phyloP scores from a whole-genome alignment of 495 filamentous ascomycete genomes.

The Copromyces sp. region DNA sequence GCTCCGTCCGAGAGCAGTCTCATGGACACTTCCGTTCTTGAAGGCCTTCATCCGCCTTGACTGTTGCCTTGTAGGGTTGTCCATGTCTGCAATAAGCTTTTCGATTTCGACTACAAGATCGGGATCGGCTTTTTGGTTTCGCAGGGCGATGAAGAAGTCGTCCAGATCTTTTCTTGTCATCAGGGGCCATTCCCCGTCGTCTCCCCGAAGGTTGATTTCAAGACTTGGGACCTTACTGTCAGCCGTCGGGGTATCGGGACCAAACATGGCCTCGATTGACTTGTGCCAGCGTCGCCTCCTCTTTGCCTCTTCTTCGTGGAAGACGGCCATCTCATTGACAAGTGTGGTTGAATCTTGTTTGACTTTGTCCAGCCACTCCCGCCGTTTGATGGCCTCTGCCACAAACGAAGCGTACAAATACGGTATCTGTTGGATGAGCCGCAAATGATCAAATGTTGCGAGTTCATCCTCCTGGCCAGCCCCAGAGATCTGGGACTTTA shows the following conservation, averaged over 20 bases:
- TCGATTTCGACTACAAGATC: constrained; percentile 40
- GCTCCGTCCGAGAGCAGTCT: constrained; percentile 64
- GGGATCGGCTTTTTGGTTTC: constrained; percentile 39
- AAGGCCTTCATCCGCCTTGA: constrained; percentile 79
- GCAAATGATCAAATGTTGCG: constrained; percentile 65
- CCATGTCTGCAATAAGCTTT: constrained; percentile 51
- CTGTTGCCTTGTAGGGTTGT: constrained; percentile 62
- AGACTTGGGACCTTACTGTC: constrained; percentile 56
- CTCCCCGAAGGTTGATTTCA: constrained; percentile 75
- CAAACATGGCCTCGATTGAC: constrained; percentile 52
- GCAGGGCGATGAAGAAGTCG: constrained; percentile 51
- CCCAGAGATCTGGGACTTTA: constrained; percentile 57
- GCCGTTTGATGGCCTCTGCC: constrained; percentile 72
- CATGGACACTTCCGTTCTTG: constrained; percentile 91
- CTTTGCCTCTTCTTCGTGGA: constrained; percentile 84
- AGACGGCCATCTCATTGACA: constrained; percentile 81
- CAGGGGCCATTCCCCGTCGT: constrained; percentile 71
- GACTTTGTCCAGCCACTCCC: constrained; percentile 86
- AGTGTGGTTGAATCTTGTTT: constrained; percentile 71
- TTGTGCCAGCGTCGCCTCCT: constrained; percentile 86
- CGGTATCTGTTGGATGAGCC: constrained; percentile 68
- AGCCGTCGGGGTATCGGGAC: constrained; percentile 19
- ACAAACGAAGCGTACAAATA: constrained; percentile 81
- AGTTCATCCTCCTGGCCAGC: constrained; percentile 60
- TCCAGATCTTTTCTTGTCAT: constrained; percentile 53